Evolutionary conservation across 345 rosid genomes (phyloP), one percentile per base, ranked within the genome.

Genomic region (Excoecaria cochinchinensis): DNA sequence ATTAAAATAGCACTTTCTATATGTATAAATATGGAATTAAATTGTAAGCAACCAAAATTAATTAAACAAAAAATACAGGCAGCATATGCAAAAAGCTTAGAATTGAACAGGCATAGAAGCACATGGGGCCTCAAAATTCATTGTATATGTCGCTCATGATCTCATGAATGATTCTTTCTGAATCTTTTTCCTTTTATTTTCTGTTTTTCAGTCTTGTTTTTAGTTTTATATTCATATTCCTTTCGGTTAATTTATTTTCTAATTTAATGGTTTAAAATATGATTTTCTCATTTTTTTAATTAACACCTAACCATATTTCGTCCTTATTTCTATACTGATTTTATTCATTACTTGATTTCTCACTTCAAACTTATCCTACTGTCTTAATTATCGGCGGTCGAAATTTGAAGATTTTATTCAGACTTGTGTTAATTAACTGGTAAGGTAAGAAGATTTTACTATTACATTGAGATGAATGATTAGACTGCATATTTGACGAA

Each of bases 181-280:
- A 70, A 39, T 19, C 74, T 40, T 56, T 70, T 55, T 39, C 3
- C 10, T 8, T 57, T 70, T 69, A 6, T 67, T 44, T 67, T 67
- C 55, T 47, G 39, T 9, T 63, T 3, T 31, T 56, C 60, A 56
- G 17, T 56, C 60, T 56, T 56, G 60, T 17, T 56, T 56, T 19
- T 56, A 56, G 9, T 0, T 4, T 15, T 6, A 56, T 44, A 56
- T 56, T 56, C 0, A 19, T 44, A 0, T 1, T 44, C 5, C 9
- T 10, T 4, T 17, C 19, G 58, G 16, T 55, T 55, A 53, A 53
- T 17, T 1, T 15, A 4, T 17, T 53, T 53, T 13, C 17, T 3
- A 5, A 53, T n/a, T 53, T 13, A 53, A 53, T 17, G 3, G 17
- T 53, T 53, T 44, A 1, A 44, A 1, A 44, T 9, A 44, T 44